Base-by-base conservation (phyloP, 108 stramenopile species). In the Schizochytrium sp. region DNA sequence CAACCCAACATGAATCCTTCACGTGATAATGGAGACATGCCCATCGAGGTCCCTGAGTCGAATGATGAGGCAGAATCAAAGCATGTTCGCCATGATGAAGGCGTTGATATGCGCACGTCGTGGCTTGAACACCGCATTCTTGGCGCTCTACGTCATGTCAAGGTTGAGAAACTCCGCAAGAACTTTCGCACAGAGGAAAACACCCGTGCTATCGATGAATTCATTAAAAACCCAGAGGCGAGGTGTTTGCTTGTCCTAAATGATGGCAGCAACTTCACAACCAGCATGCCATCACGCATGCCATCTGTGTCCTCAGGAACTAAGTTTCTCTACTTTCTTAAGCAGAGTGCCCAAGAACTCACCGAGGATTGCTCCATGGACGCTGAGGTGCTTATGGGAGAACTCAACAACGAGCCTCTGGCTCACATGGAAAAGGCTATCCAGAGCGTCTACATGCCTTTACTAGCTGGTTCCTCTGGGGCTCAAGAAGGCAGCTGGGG, bases 371-470 rank as follows among this genome's bases (percentile, higher is more conserved):
- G 13, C 46, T 40, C 7, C 76, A 53, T 69, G 47, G 56, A 40
- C 46, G 19, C 50, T 40, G 49, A 49, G n/a, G 57, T 89, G 15
- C 38, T 47, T 7, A 49, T 87, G 72, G 44, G 47, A 28, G 89
- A 89, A 19, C 40, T 89, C 40, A 40, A 45, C 12, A 40, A 10
- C 15, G 90, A 90, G 4, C 94, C 96, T 12, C 95, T 96, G 45
- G 95, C 95, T 89, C 95, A 97, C 89, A 69, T 97, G 56, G 96
- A 97, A 90, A 93, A 95, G 8, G n/a, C 96, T 15, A 93, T 95
- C 44, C 92, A 94, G 56, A 94, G 95, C 17, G 90, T 96, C 41
- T 95, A 95, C 72, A 90, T 96, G 57, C 96, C 96, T 41, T 92
- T 97, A 56, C 90, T 96, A 17, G 50, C 47, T 10, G 50, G 53